These are phyloP conservation scores for Tolypocladium tropicale DNA, from an alignment of 2,329 filamentous ascomycete genomes.

Conservation along the genomic window DNA sequence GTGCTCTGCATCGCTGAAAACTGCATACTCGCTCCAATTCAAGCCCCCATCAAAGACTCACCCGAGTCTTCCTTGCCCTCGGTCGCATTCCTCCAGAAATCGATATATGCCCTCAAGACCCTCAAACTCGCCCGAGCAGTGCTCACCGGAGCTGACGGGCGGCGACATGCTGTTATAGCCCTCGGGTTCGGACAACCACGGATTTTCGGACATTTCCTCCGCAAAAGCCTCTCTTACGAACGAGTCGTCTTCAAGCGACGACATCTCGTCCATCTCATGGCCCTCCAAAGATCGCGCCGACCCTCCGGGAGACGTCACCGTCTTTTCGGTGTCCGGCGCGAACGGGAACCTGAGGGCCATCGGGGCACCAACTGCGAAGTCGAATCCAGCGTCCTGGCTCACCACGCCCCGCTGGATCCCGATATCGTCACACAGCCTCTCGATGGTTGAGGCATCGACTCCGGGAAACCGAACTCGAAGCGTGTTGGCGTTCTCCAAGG, in stretches of 20 bases:
- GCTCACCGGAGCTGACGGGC: constrained; percentile 31
- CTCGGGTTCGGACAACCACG: constrained; percentile 37
- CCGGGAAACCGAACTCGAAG: constrained; percentile 84
- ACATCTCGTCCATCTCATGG: constrained; percentile 28
- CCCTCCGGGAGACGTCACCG: constrained; percentile 34
- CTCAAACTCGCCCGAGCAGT: constrained; percentile 38
- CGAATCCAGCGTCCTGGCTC: constrained; percentile 66
- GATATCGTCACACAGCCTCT: constrained; percentile 75
- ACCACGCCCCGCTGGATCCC: constrained; percentile 74
- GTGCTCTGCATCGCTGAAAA: not conserved
- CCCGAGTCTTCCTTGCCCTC: constrained; percentile 23
- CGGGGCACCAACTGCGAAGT: constrained; percentile 53
- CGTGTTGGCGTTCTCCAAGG: constrained; percentile 54
- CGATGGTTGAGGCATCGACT: constrained; percentile 73
- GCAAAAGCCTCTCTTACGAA: constrained; percentile 29
- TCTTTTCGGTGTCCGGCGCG: constrained; percentile 46
- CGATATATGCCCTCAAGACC: constrained; percentile 47
- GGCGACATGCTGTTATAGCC: constrained; percentile 42
- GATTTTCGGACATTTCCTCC: constrained; percentile 33
- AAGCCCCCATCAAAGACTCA: constrained; percentile 4
- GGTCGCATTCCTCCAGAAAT: constrained; percentile 49
- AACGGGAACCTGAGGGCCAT: constrained; percentile 80
- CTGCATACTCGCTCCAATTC: no score
- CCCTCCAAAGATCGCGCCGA: constrained; percentile 35
- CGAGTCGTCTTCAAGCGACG: constrained; percentile 22